phyloP scores from a whole-genome alignment of 1,284 basidiomycete genomes.

The Apiotrichum sp. region DNA sequence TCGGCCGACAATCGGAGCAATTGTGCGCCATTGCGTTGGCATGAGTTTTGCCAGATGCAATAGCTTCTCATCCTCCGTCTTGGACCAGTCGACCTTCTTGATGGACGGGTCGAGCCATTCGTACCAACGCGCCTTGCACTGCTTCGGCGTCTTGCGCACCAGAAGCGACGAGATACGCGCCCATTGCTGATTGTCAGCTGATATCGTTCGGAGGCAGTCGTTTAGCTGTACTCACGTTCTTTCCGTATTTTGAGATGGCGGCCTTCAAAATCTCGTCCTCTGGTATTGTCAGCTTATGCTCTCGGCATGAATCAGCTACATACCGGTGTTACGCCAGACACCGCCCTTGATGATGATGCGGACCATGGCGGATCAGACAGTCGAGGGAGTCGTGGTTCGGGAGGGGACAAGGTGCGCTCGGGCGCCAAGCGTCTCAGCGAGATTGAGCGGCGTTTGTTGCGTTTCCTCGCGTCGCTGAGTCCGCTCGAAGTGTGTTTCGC shows the following conservation, averaged over 20 bases:
- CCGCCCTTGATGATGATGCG: constrained; percentile 93
- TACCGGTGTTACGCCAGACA: constrained; percentile 48
- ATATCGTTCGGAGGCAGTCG: too few relatives aligned
- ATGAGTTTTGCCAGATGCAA: constrained; percentile 96
- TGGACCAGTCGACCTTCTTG: constrained; percentile 99
- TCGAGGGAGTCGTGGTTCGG: too few relatives aligned
- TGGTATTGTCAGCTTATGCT: background rate
- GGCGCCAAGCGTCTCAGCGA: too few relatives aligned
- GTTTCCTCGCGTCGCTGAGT: too few relatives aligned
- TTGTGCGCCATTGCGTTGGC: constrained; percentile 99
- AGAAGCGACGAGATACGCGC: constrained; percentile 96
- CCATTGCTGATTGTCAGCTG: constrained; percentile 51
- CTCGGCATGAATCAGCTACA: constrained; percentile 2
- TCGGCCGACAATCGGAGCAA: constrained; percentile 97
- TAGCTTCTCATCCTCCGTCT: constrained; percentile 98
- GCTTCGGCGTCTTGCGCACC: constrained; percentile 97
- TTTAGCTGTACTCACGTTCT: constrained; percentile 65
- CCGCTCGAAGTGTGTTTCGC: too few relatives aligned
- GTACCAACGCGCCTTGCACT: constrained; percentile 98
- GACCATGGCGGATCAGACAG: constrained; percentile 46
- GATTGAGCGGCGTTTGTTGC: too few relatives aligned
- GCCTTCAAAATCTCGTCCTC: constrained; percentile 97
- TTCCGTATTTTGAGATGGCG: constrained; percentile 94
- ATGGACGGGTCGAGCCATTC: constrained; percentile 99
- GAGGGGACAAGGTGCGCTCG: too few relatives aligned